A percentile compares a stretch with the other conserved stretches of the same genome.
Conservation (phyloP, 2,329 filamentous ascomycete genomes). For the Lachnellula willkommii region DNA sequence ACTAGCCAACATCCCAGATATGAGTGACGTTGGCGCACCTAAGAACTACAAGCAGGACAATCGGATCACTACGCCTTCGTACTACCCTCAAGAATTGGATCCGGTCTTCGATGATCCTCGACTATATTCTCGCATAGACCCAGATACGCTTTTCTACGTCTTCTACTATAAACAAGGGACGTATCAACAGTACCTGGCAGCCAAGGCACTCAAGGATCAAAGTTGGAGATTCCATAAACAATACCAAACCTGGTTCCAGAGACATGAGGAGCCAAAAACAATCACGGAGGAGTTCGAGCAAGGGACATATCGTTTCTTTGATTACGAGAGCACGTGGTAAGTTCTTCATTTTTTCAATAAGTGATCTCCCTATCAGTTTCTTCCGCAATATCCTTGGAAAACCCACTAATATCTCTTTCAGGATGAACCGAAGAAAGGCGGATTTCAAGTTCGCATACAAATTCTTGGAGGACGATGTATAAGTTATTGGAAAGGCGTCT, state of each 20-base stretch:
- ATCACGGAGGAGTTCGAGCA: slow-evolving; percentile 99
- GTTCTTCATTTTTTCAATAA: slow-evolving; percentile 31
- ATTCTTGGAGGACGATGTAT: slow-evolving; percentile 91
- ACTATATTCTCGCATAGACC: slow-evolving; percentile 83
- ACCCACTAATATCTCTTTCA: slow-evolving; percentile 35
- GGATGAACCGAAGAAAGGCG: slow-evolving; percentile 98
- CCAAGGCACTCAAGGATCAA: slow-evolving; percentile 95
- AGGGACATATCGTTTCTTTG: slow-evolving; percentile 97
- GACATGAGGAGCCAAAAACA: slow-evolving; percentile 95
- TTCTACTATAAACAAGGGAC: slow-evolving; percentile 99
- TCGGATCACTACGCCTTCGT: slow-evolving; percentile 70
- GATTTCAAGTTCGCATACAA: slow-evolving; percentile 99
- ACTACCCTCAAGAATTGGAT: slow-evolving; percentile 91
- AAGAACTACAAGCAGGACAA: slow-evolving; percentile 79
- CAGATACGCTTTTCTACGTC: slow-evolving; percentile 94
- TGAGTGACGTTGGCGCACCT: slow-evolving; percentile 71
- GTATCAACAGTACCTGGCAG: slow-evolving; percentile 90
- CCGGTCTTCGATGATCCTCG: slow-evolving; percentile 86
- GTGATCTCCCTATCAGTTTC: slow-evolving; percentile 1
- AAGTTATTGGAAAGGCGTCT: slow-evolving; percentile 53
- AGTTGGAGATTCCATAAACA: slow-evolving; percentile 99
- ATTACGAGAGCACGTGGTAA: slow-evolving; percentile 98
- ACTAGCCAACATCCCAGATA: slow-evolving; percentile 67
- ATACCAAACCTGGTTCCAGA: slow-evolving; percentile 98
- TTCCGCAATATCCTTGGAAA: neutral